A percentile compares a stretch with the other conserved stretches of the same genome.
These are phyloP conservation scores for Fusarium sp. DNA, from an alignment of 2,329 filamentous ascomycete genomes.

Conservation along the genomic window DNA sequence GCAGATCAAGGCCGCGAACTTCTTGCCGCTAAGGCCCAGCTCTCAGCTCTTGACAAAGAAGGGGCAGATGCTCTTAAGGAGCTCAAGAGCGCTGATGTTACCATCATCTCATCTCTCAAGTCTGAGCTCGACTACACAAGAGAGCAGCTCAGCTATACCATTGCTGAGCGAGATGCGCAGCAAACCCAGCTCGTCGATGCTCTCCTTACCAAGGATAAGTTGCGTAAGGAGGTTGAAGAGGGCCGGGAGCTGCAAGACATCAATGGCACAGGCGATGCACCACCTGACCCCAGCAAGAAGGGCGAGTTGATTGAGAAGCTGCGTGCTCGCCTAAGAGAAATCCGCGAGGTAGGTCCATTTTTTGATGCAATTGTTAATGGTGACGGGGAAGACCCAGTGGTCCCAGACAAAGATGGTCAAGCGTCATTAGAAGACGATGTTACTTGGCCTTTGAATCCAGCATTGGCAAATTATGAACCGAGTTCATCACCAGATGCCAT, in stretches of 20 bases:
- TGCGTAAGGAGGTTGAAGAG: conserved; percentile 66
- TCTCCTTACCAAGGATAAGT: conserved; percentile 69
- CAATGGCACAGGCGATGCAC: conserved; percentile 50
- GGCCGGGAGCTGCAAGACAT: conserved; percentile 56
- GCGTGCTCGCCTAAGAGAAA: conserved; percentile 64
- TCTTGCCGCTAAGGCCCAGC: conserved; percentile 63
- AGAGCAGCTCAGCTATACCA: conserved; percentile 61
- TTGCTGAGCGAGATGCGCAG: conserved; percentile 66
- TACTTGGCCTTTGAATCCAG: neutral
- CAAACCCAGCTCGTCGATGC: conserved; percentile 71
- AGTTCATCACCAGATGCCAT: neutral
- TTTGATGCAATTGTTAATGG: conserved; percentile 13
- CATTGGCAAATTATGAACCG: neutral
- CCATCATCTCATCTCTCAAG: conserved; percentile 69
- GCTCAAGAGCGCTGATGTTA: conserved; percentile 69
- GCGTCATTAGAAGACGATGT: neutral
- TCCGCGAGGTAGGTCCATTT: conserved; percentile 66
- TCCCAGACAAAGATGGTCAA: neutral
- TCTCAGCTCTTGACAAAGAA: conserved; percentile 67
- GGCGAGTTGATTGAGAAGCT: conserved; percentile 70
- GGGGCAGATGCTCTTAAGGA: conserved; percentile 66
- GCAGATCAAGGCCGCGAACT: conserved; percentile 68
- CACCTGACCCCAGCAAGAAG: conserved; percentile 55
- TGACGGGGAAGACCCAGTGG: conserved; percentile 26
- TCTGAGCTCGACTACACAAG: conserved; percentile 68